phyloP scores from a whole-genome alignment of 495 filamentous ascomycete genomes.

The Cercophora samala region DNA sequence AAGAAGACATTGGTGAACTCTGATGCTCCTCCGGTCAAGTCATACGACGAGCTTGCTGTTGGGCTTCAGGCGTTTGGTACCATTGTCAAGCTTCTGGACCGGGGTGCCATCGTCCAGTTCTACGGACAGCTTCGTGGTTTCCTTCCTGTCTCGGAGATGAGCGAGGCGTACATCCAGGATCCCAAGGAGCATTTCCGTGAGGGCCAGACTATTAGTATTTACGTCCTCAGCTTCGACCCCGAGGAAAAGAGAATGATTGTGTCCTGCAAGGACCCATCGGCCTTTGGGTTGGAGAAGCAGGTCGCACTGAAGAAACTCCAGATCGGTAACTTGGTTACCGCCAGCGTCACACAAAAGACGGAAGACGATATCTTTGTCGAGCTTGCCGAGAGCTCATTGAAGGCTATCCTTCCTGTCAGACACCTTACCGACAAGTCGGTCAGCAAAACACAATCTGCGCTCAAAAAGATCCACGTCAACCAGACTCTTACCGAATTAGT shows the following conservation, averaged over 20 bases:
- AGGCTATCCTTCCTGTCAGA: slow-evolving; percentile 67
- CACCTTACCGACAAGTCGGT: slow-evolving; percentile 80
- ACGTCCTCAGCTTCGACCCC: slow-evolving; percentile 73
- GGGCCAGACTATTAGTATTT: slow-evolving; percentile 87
- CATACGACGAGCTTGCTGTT: slow-evolving; percentile 64
- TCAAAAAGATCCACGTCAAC: slow-evolving; percentile 76
- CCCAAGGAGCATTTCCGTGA: slow-evolving; percentile 81
- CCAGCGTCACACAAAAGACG: slow-evolving; percentile 80
- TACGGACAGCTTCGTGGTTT: slow-evolving; percentile 79
- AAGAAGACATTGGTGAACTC: slow-evolving; percentile 94
- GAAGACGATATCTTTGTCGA: slow-evolving; percentile 75
- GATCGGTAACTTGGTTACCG: slow-evolving; percentile 67
- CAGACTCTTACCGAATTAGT: slow-evolving; percentile 80
- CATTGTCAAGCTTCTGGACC: slow-evolving; percentile 69
- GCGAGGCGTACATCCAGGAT: slow-evolving; percentile 88
- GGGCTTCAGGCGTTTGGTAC: slow-evolving; percentile 79
- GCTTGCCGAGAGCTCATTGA: slow-evolving; percentile 64
- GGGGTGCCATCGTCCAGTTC: slow-evolving; percentile 90
- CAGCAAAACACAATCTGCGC: slow-evolving; percentile 66
- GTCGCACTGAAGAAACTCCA: slow-evolving; percentile 67
- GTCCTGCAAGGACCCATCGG: slow-evolving; percentile 85
- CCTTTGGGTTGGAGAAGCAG: slow-evolving; percentile 71
- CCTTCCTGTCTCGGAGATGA: slow-evolving; percentile 93
- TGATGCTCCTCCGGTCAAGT: slow-evolving; percentile 68
- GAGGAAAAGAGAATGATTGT: slow-evolving; percentile 70